Base-by-base conservation (phyloP, 495 filamentous ascomycete species). In the Polyplosphaeria fusca region DNA sequence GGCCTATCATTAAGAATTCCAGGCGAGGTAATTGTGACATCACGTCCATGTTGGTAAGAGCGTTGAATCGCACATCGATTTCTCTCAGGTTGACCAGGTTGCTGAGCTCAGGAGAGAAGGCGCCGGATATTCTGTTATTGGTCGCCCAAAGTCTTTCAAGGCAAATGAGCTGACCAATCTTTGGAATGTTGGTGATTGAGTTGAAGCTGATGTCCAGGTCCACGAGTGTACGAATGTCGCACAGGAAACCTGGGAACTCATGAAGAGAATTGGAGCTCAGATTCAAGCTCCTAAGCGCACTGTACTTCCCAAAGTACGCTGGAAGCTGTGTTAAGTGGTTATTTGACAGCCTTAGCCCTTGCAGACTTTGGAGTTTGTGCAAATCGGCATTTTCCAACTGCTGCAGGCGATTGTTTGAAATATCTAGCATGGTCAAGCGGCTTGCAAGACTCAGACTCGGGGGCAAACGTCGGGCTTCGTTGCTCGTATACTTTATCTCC, bases 191-290 rank as follows among this genome's bases (percentile, higher is more conserved):
- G 37, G 79, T 76, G 46, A 99, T 96, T 13, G 82, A 79, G 65
- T 99, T 99, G 79, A 99, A 99, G 66, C 91, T 96, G 66, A 99
- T 82, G 63, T 99, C 94, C 14, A 99, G 82, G 67, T 99, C 92
- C 27, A 95, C 87, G 24, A 99, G 74, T 27, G 84, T 87, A 61
- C 82, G 84, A 20, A 99, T 70, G 11, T 88, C 77, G 70, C 89
- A 91, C 28, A 97, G 76, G 65, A 91, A 92, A 20, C 82, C 75
- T 0, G 93, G 93, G 59, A 99, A 95, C 41, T 79, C 79, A 26
- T 86, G 82, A 35, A 99, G 80, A 47, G 85, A 88, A 66, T 99
- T 99, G 1, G 92, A 97, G 1, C 91, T 94, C 42, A 99, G 74
- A 65, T 92, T 93, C 50, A 99, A 71, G 56, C 81, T 92, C 51